These are phyloP conservation scores for Lithospermum erythrorhizon DNA, from an alignment of 257 asterid species.

Conservation along the genomic window DNA sequence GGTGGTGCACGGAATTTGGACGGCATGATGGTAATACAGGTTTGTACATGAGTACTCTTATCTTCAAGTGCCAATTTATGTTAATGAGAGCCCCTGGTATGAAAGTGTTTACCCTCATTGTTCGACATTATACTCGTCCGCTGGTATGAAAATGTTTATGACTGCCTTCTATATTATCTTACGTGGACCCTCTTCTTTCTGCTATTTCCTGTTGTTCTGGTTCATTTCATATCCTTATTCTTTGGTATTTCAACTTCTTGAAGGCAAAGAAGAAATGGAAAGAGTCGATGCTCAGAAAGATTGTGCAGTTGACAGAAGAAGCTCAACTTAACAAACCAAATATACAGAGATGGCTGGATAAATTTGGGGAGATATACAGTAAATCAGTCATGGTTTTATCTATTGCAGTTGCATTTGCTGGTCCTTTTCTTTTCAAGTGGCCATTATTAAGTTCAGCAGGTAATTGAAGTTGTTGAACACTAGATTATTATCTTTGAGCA, in stretches of 20 bases:
- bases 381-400: constrained; percentile 72
- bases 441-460: constrained; percentile 86
- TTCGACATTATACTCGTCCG: too few species aligned
- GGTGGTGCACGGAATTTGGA: constrained; percentile 97
- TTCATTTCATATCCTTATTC: background rate
- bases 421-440: constrained; percentile 92
- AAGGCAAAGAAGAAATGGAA: constrained; percentile 91
- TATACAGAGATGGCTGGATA: constrained; percentile 97
- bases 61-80: too few species aligned
- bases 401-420: constrained; percentile 63
- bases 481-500: too few species aligned
- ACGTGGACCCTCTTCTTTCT: too few species aligned
- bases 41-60: constrained; percentile 18
- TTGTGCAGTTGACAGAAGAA: constrained; percentile 90
- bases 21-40: constrained; percentile 95
- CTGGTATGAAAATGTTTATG: too few species aligned
- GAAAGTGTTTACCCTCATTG: too few species aligned
- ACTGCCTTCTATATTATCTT: too few species aligned
- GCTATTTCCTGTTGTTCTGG: background rate
- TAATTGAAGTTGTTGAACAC: constrained; percentile 15
- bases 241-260: background rate
- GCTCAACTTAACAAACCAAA: constrained; percentile 95
- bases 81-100: too few species aligned
- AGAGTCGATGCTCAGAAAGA: constrained; percentile 81
- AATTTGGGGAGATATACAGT: constrained; percentile 88